phyloP scores from a whole-genome alignment of 192 early-diverging fungal genomes.

The Backusella australiensis region DNA sequence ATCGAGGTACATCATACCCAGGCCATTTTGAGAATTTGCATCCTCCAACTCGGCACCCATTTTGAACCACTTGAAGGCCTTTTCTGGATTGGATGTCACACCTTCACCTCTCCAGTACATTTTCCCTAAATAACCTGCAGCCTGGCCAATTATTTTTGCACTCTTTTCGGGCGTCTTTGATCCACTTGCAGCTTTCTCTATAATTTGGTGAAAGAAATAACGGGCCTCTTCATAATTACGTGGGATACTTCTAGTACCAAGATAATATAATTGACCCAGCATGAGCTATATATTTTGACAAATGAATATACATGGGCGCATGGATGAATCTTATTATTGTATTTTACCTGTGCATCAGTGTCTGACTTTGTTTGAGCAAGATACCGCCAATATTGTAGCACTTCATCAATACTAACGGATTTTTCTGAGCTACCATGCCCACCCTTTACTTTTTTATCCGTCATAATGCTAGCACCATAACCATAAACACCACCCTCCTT shows the following conservation, averaged over 20 bases:
- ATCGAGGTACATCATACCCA: slow-evolving; percentile 81
- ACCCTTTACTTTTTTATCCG: slow-evolving; percentile 12
- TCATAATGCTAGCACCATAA: slow-evolving; percentile 63
- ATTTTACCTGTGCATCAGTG: slow-evolving; percentile 50
- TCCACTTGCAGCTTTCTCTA: slow-evolving; percentile 24
- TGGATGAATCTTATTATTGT: background rate
- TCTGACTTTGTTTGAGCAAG: slow-evolving; percentile 60
- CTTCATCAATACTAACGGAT: slow-evolving; percentile 59
- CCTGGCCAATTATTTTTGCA: slow-evolving; percentile 53
- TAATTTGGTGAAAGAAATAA: slow-evolving; percentile 56
- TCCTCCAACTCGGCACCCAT: slow-evolving; percentile 63
- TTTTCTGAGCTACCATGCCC: slow-evolving; percentile 31
- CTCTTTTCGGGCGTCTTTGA: slow-evolving; percentile 9
- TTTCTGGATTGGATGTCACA: slow-evolving; percentile 49
- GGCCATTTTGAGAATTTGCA: slow-evolving; percentile 62
- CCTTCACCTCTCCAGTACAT: slow-evolving; percentile 96
- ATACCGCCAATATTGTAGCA: slow-evolving; percentile 73
- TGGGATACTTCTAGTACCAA: slow-evolving; percentile 53
- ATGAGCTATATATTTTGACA: slow-evolving; percentile 41
- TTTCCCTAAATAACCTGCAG: slow-evolving; percentile 76
- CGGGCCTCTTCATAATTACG: slow-evolving; percentile 63
- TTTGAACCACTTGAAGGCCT: slow-evolving; percentile 78
- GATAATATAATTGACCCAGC: slow-evolving; percentile 82
- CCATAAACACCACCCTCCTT: slow-evolving; percentile 86
- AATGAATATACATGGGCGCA: background rate